Conservation (phyloP, 2,329 filamentous ascomycete genomes). For the Graphium sp. region DNA sequence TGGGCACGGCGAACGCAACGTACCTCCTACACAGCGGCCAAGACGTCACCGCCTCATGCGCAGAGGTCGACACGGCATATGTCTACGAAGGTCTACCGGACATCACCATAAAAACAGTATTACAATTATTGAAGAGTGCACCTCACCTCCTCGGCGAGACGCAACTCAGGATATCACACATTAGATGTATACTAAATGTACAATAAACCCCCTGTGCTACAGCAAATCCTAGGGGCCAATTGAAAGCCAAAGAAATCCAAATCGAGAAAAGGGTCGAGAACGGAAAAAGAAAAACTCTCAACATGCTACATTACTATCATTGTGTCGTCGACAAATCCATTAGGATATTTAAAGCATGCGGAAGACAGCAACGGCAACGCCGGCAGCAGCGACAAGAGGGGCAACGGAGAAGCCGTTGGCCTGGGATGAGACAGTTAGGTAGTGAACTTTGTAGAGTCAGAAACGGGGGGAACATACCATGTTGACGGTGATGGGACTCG, state of each 20-base stretch:
- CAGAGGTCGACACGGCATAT: constrained; percentile 17
- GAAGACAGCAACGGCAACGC: constrained; percentile 2
- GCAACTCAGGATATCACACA: no score
- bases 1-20: constrained; percentile 17
- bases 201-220: no score
- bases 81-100: constrained; percentile 17
- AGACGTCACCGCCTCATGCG: constrained; percentile 19
- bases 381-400: constrained; percentile 1
- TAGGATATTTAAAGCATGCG: no score
- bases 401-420: constrained; percentile 2
- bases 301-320: no score
- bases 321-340: no score
- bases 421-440: background rate
- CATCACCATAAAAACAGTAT: constrained; percentile 14
- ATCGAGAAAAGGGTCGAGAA: no score
- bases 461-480: background rate
- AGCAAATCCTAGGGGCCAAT: no score
- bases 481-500: constrained; percentile 1
- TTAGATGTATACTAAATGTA: no score
- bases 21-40: constrained; percentile 17
- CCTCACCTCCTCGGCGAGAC: no score
- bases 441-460: background rate
- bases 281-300: no score
- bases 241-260: no score
- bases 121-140: no score